These are phyloP conservation scores for Hymenoscyphus fraxineus DNA, from an alignment of 2,329 filamentous ascomycete genomes.

Conservation along the genomic window DNA sequence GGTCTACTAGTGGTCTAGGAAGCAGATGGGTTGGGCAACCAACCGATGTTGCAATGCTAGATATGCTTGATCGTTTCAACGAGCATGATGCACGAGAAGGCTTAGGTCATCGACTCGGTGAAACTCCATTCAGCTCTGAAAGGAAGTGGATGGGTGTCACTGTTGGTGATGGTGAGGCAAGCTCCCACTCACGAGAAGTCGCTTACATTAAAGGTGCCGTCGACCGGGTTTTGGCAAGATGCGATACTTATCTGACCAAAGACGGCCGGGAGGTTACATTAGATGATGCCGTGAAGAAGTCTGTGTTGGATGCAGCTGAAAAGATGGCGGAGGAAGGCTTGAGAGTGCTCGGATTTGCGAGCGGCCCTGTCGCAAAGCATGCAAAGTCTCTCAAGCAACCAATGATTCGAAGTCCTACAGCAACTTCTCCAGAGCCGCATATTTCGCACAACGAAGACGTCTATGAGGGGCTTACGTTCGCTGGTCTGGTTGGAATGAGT, in stretches of 20 bases:
- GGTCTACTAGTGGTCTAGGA: conserved; percentile 58
- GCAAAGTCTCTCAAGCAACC: conserved; percentile 37
- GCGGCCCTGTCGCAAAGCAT: conserved; percentile 61
- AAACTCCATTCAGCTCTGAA: conserved; percentile 95
- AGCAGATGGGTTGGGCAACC: conserved; percentile 96
- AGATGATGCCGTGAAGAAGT: conserved; percentile 69
- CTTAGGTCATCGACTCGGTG: conserved; percentile 74
- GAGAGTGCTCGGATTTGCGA: conserved; percentile 88
- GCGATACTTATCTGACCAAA: conserved; percentile 83
- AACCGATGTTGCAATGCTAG: conserved; percentile 94
- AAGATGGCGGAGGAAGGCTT: conserved; percentile 85
- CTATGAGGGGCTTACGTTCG: conserved; percentile 82
- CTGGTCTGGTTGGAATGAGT: conserved; percentile 93
- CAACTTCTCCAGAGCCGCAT: conserved; percentile 23
- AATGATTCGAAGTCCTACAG: conserved; percentile 45
- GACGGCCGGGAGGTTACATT: conserved; percentile 84
- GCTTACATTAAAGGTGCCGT: conserved; percentile 95
- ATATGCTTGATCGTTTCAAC: conserved; percentile 83
- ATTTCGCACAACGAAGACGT: conserved; percentile 60
- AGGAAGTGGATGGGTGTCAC: conserved; percentile 99
- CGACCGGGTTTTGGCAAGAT: conserved; percentile 79
- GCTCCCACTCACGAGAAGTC: conserved; percentile 55
- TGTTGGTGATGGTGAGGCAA: conserved; percentile 50
- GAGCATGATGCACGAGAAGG: conserved; percentile 89
- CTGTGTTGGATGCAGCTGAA: conserved; percentile 76